Evolutionary conservation across 1,284 basidiomycete species (phyloP).

Genomic region (Cutaneotrichosporon dermatis): DNA sequence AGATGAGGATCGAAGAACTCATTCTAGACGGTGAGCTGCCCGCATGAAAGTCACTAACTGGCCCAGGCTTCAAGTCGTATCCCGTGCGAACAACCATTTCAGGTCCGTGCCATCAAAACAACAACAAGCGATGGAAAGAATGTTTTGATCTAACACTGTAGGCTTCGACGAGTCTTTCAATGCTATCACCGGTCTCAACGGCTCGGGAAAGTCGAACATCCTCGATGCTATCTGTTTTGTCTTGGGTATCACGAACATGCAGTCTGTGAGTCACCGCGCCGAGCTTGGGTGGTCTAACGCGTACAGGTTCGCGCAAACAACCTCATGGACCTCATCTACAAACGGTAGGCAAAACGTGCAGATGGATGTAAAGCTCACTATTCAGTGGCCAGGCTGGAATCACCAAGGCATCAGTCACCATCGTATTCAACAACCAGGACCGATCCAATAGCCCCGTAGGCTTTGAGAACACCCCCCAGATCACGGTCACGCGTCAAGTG

Average conservation of each 20-base stretch:
- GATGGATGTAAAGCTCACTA: slow-evolving; percentile 5
- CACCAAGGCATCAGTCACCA: slow-evolving; percentile 95
- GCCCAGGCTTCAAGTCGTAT: slow-evolving; percentile 88
- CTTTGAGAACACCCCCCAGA: slow-evolving; percentile 75
- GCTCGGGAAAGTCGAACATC: slow-evolving; percentile 89
- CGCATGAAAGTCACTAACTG: neutral
- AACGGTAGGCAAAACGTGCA: slow-evolving; percentile 30
- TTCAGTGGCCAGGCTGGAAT: slow-evolving; percentile 90
- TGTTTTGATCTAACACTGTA: slow-evolving; percentile 15
- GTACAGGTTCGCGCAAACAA: slow-evolving; percentile 87
- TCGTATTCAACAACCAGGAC: slow-evolving; percentile 99
- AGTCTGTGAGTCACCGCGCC: slow-evolving; percentile 56
- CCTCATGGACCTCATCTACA: slow-evolving; percentile 85
- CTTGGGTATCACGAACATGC: slow-evolving; percentile 91
- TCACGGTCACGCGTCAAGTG: slow-evolving; percentile 95
- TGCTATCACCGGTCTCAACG: slow-evolving; percentile 94
- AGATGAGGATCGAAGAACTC: slow-evolving; percentile 75
- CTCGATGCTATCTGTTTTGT: slow-evolving; percentile 97
- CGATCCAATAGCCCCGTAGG: slow-evolving; percentile 78
- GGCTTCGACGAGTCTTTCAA: slow-evolving; percentile 97
- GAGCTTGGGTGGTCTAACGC: neutral
- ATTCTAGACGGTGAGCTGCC: slow-evolving; percentile 62
- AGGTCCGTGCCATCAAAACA: slow-evolving; percentile 22
- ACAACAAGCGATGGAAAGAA: neutral
- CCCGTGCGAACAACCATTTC: slow-evolving; percentile 90